Evolutionary conservation across 2,329 filamentous ascomycete genomes (phyloP).

Genomic region (Tolypocladium ovalisporum): DNA sequence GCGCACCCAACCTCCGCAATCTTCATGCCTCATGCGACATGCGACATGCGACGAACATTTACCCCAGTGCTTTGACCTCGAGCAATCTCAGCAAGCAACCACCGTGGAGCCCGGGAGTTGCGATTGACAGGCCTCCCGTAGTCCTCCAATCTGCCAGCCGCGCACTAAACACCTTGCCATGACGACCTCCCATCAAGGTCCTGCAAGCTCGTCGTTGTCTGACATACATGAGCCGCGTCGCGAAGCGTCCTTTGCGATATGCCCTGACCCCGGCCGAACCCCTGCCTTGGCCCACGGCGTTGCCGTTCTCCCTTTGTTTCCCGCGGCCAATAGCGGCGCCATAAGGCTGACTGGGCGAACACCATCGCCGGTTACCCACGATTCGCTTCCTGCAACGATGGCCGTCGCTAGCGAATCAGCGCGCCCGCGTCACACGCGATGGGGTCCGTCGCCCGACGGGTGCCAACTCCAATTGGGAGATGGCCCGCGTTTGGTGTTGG

Average conservation of each 20-base stretch:
- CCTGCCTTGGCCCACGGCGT: neutral
- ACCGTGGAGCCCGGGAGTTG: neutral
- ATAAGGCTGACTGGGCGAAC: conserved; percentile 8
- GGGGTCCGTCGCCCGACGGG: neutral
- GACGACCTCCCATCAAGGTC: neutral
- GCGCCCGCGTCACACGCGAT: neutral
- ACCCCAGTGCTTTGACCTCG: neutral
- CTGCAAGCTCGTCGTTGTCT: neutral
- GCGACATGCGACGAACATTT: neutral
- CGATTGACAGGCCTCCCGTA: neutral
- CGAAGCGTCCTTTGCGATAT: neutral
- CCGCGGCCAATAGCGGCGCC: conserved; percentile 3
- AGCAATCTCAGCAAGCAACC: neutral
- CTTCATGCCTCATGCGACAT: neutral
- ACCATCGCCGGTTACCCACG: conserved; percentile 14
- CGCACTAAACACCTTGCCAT: neutral
- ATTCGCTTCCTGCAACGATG: conserved; percentile 17
- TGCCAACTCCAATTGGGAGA: neutral
- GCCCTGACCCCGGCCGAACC: neutral
- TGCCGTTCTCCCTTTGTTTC: conserved; percentile 1
- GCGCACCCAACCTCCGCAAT: neutral
- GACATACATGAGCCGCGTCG: neutral
- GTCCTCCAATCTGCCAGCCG: neutral
- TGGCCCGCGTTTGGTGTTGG: neutral
- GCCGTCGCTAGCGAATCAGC: conserved; percentile 19